Percentiles rank a stretch among this genome's conserved stretches.
phyloP scores from a whole-genome alignment of 2,329 filamentous ascomycete genomes.

The Colletotrichum destructivum region DNA sequence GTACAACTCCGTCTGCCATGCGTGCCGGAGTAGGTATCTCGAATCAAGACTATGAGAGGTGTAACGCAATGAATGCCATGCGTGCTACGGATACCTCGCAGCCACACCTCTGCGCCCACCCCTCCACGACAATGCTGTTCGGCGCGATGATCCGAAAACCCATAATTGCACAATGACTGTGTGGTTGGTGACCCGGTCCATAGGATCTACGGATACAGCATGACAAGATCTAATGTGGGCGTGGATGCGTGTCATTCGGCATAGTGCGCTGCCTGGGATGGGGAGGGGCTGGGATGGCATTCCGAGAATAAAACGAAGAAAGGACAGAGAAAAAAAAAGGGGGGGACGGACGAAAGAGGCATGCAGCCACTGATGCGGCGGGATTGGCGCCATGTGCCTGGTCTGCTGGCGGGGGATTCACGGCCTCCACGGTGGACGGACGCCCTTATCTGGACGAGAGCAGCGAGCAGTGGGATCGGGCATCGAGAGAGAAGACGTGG shows the following conservation, averaged over 20 bases:
- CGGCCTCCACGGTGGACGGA: neutral
- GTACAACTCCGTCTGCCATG: too few species aligned
- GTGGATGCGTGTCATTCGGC: neutral
- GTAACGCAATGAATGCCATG: too few species aligned
- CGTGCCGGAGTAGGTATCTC: too few species aligned
- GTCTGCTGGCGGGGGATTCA: slow-evolving; percentile 20
- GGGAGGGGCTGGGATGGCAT: neutral
- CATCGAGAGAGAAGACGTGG: slow-evolving; percentile 24
- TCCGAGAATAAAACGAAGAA: neutral
- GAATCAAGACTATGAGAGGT: too few species aligned
- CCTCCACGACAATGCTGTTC: neutral
- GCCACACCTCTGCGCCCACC: too few species aligned
- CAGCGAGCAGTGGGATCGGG: neutral
- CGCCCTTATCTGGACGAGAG: neutral
- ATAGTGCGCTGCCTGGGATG: neutral
- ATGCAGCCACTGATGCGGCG: slow-evolving; percentile 34
- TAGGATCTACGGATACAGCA: neutral
- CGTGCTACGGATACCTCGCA: too few species aligned
- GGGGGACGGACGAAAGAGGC: too few species aligned
- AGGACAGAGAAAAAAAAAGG: neutral
- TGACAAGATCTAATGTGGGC: slow-evolving; percentile 1
- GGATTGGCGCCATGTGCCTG: slow-evolving; percentile 38
- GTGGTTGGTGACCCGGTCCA: neutral
- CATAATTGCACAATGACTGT: neutral
- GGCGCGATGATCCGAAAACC: slow-evolving; percentile 24